A percentile compares a stretch with the other conserved stretches of the same genome.
Conservation (phyloP, 2,329 filamentous ascomycete species). For the Aspergillus melleus region DNA sequence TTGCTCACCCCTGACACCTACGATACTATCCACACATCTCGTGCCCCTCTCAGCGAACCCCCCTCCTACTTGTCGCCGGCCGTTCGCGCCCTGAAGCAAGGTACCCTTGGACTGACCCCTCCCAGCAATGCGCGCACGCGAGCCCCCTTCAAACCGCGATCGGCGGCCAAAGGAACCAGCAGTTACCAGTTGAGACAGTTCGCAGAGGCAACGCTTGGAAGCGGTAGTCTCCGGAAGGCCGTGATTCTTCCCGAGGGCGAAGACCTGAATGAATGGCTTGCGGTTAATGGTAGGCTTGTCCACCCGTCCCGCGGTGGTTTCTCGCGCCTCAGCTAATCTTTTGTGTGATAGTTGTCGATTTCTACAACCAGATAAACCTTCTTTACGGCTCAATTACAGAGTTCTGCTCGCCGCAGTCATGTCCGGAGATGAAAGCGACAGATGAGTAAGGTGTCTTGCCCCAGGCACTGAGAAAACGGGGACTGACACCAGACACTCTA, state of each 20-base stretch:
- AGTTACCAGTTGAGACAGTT: slow-evolving; percentile 96
- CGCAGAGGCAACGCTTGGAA: slow-evolving; percentile 93
- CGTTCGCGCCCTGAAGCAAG: slow-evolving; percentile 39
- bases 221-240: slow-evolving; percentile 90
- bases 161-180: slow-evolving; percentile 78
- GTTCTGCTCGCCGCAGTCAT: slow-evolving; percentile 95
- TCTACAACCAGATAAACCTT: slow-evolving; percentile 99
- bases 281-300: slow-evolving; percentile 79
- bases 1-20: slow-evolving; percentile 28
- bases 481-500: slow-evolving; percentile 34
- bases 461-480: slow-evolving; percentile 1
- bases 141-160: slow-evolving; percentile 88
- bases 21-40: slow-evolving; percentile 33
- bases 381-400: slow-evolving; percentile 98
- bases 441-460: slow-evolving; percentile 68
- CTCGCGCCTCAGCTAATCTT: not conserved
- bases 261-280: slow-evolving; percentile 96
- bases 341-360: slow-evolving; percentile 78
- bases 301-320: slow-evolving; percentile 22
- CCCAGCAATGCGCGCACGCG: slow-evolving; percentile 80
- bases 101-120: slow-evolving; percentile 41
- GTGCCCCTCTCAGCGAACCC: slow-evolving; percentile 29
- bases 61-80: slow-evolving; percentile 39
- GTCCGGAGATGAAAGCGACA: slow-evolving; percentile 99
- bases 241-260: slow-evolving; percentile 97